These are phyloP conservation scores for Phaffia tasmanica DNA, from an alignment of 768 basidiomycete species.

Conservation along the genomic window DNA sequence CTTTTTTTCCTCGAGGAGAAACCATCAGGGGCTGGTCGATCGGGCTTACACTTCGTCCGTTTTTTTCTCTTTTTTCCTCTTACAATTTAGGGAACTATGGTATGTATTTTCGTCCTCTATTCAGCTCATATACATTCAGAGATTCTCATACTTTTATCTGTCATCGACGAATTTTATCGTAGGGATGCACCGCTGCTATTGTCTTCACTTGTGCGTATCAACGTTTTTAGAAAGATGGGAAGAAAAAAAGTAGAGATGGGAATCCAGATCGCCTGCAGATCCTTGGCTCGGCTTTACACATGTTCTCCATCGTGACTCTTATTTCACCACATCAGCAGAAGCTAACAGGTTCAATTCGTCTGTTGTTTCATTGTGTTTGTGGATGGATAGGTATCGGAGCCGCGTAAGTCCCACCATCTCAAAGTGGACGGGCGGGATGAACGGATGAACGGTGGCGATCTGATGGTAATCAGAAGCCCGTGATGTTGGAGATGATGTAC, in stretches of 20 bases:
- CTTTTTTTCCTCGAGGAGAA: neutral
- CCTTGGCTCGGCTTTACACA: neutral
- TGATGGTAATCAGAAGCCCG: neutral
- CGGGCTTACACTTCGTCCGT: constrained; percentile 64
- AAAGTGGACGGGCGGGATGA: neutral
- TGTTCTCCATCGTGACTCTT: neutral
- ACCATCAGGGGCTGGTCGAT: neutral
- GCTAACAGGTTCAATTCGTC: neutral
- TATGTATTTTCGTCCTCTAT: neutral
- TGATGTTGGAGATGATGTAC: neutral
- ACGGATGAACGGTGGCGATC: neutral
- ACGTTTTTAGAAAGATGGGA: neutral
- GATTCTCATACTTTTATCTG: neutral
- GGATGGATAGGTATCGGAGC: constrained; percentile 19
- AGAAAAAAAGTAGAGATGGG: neutral
- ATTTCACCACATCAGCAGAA: neutral
- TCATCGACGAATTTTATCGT: neutral
- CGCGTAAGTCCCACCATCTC: constrained; percentile 6
- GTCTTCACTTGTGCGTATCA: constrained; percentile 84
- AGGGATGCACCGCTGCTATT: constrained; percentile 95
- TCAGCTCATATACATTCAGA: neutral
- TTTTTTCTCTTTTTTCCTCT: neutral
- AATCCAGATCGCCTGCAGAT: neutral
- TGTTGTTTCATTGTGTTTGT: neutral
- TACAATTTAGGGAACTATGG: neutral